Percentiles rank a stretch among this genome's conserved stretches.
These are phyloP conservation scores for Rugiboletus extremiorientalis DNA, from an alignment of 1,284 basidiomycete genomes.

Conservation along the genomic window DNA sequence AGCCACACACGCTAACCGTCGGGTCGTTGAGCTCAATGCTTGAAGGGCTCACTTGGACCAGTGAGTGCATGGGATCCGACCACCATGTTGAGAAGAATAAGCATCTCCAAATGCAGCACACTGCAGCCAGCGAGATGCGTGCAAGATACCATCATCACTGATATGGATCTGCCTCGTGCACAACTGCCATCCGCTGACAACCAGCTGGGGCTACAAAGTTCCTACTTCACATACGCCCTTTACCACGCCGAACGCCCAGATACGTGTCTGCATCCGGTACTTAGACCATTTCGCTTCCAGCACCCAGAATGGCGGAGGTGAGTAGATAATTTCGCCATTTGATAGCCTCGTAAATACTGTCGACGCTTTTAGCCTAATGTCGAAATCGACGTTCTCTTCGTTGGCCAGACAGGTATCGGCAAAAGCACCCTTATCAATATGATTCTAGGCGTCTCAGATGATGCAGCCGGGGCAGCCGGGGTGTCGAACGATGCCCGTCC, in stretches of 20 bases:
- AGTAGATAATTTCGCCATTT: constrained; percentile 1
- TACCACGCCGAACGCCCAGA: constrained; percentile 2
- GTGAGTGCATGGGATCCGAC: too few species aligned
- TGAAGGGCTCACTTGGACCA: too few species aligned
- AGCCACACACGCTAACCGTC: too few species aligned
- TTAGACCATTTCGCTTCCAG: background rate
- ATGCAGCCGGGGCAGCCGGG: constrained; percentile 1
- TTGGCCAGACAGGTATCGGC: constrained; percentile 27
- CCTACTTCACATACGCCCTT: background rate
- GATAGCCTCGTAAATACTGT: constrained; percentile 2
- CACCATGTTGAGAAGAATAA: background rate
- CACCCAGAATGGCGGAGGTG: constrained; percentile 19
- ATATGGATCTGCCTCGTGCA: constrained; percentile 32
- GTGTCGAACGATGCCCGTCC: constrained; percentile 20
- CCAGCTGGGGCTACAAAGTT: background rate
- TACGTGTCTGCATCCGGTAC: background rate
- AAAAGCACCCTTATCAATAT: constrained; percentile 31
- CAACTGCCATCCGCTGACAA: background rate
- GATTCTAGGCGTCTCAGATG: constrained; percentile 16
- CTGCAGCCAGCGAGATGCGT: background rate
- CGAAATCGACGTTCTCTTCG: constrained; percentile 23
- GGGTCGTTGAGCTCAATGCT: too few species aligned
- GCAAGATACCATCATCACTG: constrained; percentile 5
- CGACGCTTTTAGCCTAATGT: constrained; percentile 3
- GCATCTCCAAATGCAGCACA: constrained; percentile 10